Percentiles rank a stretch among this genome's conserved stretches.
Conservation (phyloP, 1,284 basidiomycete genomes). For the Schizophyllum commune region DNA sequence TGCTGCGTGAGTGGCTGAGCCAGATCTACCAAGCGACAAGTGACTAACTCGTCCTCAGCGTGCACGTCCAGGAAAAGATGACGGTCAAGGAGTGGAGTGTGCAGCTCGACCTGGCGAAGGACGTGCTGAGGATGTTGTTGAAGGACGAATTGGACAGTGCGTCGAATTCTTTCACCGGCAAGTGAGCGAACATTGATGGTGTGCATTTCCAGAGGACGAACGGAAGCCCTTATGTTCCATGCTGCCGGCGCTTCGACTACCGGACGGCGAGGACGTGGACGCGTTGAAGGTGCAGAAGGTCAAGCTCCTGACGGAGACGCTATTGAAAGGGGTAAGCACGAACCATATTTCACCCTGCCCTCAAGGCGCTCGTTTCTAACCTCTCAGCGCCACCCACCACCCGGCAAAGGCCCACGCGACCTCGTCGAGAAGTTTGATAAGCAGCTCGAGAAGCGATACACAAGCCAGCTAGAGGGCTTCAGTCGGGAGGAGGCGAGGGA, state of each 20-base stretch:
- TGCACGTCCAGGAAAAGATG: not conserved
- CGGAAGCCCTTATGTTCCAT: not conserved
- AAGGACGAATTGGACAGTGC: not conserved
- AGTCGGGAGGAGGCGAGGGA: not conserved
- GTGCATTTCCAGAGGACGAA: not conserved
- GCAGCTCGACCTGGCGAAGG: not conserved
- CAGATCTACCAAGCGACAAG: too few species aligned
- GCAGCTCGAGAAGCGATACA: not conserved
- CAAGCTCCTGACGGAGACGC: conserved; percentile 21
- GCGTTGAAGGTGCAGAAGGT: conserved; percentile 19
- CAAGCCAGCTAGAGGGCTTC: not conserved
- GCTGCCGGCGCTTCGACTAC: not conserved
- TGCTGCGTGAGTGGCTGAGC: not conserved
- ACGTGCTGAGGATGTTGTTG: not conserved
- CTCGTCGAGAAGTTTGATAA: not conserved
- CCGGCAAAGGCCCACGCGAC: not conserved
- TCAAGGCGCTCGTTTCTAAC: too few species aligned
- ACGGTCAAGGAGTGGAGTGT: not conserved
- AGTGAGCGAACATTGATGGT: not conserved
- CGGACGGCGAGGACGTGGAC: not conserved
- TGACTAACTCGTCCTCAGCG: not conserved
- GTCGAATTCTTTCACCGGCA: not conserved
- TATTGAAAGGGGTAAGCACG: not conserved
- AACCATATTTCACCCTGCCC: too few species aligned
- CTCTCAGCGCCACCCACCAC: not conserved